phyloP scores from a whole-genome alignment of 2,329 filamentous ascomycete genomes.

The Aspergillus quadrilineatus region DNA sequence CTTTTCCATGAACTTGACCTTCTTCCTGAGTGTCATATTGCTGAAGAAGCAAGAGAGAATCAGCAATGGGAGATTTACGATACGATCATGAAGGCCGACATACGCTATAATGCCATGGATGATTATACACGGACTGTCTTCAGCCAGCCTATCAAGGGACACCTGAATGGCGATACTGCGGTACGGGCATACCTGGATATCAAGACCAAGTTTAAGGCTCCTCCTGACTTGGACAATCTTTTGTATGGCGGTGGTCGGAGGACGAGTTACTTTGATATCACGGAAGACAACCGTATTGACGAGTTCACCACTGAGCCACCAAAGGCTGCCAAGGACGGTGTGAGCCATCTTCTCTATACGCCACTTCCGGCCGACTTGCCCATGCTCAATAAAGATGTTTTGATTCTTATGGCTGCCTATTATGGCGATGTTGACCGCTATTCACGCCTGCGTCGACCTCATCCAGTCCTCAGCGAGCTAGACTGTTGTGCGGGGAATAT shows the following conservation, averaged over 20 bases:
- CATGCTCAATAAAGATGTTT: conserved; percentile 37
- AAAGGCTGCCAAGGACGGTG: background rate
- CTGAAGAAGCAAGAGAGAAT: conserved; percentile 21
- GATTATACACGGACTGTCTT: conserved; percentile 18
- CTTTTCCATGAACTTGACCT: conserved; percentile 22
- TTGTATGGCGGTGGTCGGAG: background rate
- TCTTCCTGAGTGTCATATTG: conserved; percentile 21
- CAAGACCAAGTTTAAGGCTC: background rate
- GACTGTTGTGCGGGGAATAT: conserved; percentile 37
- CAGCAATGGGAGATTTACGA: conserved; percentile 16
- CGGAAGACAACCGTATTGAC: background rate
- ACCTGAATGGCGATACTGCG: conserved; percentile 17
- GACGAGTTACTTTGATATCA: background rate
- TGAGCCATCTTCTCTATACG: background rate
- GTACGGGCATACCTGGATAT: background rate
- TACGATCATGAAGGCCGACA: conserved; percentile 11
- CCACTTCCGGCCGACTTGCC: conserved; percentile 40
- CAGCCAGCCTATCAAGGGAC: conserved; percentile 9
- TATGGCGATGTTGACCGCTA: conserved; percentile 45
- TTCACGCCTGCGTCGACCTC: conserved; percentile 32
- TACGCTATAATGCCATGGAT: conserved; percentile 19
- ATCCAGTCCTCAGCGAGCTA: conserved; percentile 25
- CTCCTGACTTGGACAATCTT: background rate
- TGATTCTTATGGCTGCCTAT: conserved; percentile 42
- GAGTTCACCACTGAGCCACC: conserved; percentile 7